These are phyloP conservation scores for Apiospora arundinis DNA, from an alignment of 2,329 filamentous ascomycete genomes.

Conservation along the genomic window DNA sequence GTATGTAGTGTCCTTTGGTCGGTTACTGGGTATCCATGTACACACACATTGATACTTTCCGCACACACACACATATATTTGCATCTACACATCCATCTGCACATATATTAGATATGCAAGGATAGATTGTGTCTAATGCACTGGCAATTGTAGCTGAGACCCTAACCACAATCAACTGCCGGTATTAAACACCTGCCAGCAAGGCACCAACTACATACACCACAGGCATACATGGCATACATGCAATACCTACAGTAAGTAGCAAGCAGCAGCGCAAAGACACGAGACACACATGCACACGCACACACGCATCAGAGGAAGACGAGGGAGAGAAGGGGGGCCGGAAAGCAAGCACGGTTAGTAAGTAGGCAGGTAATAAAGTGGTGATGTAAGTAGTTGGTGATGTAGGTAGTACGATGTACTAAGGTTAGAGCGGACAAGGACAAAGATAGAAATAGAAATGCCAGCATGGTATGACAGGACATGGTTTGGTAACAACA, in stretches of 20 bases:
- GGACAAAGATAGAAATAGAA: background rate
- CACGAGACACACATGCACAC: background rate
- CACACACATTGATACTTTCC: background rate
- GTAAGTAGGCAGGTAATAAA: background rate
- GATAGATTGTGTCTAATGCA: conserved; percentile 12
- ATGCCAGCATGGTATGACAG: background rate
- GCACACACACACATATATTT: background rate
- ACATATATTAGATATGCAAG: conserved; percentile 9
- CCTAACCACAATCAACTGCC: background rate
- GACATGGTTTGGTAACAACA: no score
- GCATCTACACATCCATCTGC: background rate
- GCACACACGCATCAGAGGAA: no score
- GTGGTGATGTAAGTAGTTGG: no score
- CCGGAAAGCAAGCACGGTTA: background rate
- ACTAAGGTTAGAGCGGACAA: no score
- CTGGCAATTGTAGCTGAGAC: background rate
- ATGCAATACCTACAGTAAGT: no score
- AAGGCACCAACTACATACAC: background rate
- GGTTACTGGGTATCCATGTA: background rate
- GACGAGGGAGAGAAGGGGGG: background rate
- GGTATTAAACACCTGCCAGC: background rate
- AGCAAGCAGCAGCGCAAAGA: background rate
- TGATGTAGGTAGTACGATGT: no score
- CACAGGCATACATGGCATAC: background rate
- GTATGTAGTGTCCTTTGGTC: background rate